Percentiles rank a stretch among this genome's conserved stretches.
These are phyloP conservation scores for Alternaria sp. DNA, from an alignment of 2,329 filamentous ascomycete species.

Conservation along the genomic window DNA sequence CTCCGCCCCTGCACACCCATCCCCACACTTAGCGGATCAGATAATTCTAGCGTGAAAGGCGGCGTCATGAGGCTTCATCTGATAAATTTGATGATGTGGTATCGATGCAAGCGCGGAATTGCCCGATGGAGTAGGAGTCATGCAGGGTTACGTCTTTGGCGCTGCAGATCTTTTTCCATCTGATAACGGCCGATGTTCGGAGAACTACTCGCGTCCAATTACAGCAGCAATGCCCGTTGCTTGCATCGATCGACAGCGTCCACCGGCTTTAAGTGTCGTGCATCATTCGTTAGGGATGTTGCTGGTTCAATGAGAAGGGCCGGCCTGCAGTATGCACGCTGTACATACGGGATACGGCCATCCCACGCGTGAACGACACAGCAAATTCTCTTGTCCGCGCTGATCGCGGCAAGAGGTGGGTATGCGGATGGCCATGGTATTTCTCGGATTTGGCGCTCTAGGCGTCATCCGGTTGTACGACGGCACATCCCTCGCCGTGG, in stretches of 20 bases:
- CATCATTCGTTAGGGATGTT: constrained; percentile 9
- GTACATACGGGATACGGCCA: constrained; percentile 8
- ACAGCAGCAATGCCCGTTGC: neutral
- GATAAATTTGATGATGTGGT: constrained; percentile 35
- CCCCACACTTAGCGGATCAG: constrained; percentile 39
- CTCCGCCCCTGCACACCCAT: constrained; percentile 1
- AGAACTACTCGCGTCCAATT: constrained; percentile 4
- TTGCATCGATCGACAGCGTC: constrained; percentile 7
- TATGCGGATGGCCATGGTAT: neutral
- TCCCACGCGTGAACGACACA: neutral
- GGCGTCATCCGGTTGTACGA: neutral
- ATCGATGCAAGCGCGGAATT: constrained; percentile 23
- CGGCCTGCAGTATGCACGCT: constrained; percentile 6
- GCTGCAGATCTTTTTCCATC: constrained; percentile 29
- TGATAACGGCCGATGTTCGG: constrained; percentile 42
- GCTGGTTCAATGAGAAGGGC: constrained; percentile 10
- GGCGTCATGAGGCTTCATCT: constrained; percentile 33
- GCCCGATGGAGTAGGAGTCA: constrained; percentile 23
- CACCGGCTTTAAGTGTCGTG: constrained; percentile 2
- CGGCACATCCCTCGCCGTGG: neutral
- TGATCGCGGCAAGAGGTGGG: constrained; percentile 9
- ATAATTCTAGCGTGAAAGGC: constrained; percentile 29
- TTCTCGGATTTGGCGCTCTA: neutral
- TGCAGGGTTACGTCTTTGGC: constrained; percentile 33
- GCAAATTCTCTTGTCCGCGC: constrained; percentile 2